phyloP scores from a whole-genome alignment of 257 asterid genomes.

The Cinchona pubescens region DNA sequence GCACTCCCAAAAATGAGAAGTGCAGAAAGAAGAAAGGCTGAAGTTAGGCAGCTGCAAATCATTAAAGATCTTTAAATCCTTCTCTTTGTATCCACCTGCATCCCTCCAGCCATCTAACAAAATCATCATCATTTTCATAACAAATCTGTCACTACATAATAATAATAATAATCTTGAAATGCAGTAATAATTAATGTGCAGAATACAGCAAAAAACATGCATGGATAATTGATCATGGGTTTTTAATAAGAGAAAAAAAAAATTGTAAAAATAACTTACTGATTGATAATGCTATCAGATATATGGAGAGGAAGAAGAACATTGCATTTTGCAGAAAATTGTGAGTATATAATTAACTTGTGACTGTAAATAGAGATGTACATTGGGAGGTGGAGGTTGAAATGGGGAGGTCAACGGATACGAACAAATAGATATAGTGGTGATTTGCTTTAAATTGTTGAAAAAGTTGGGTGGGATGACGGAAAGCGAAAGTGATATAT shows the following conservation, averaged over 20 bases:
- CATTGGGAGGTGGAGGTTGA: neutral
- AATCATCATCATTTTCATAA: slow-evolving; percentile 10
- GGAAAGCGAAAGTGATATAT: slow-evolving; percentile 13
- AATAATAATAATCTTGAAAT: neutral
- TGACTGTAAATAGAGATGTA: neutral
- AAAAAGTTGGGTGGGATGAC: slow-evolving; percentile 21
- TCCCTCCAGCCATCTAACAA: neutral
- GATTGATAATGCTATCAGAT: neutral
- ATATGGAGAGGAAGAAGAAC: neutral
- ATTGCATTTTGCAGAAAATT: neutral
- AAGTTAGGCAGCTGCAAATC: slow-evolving; percentile 37
- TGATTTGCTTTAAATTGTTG: slow-evolving; percentile 31
- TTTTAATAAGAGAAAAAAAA: too few relatives aligned
- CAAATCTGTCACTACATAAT: too few relatives aligned
- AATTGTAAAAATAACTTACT: neutral
- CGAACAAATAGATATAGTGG: slow-evolving; percentile 23
- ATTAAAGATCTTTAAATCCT: slow-evolving; percentile 31
- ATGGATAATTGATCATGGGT: too few relatives aligned
- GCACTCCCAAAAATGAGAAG: slow-evolving; percentile 42
- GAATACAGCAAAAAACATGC: too few relatives aligned
- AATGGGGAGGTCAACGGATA: slow-evolving; percentile 38
- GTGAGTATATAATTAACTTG: slow-evolving; percentile 9
- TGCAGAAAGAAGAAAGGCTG: slow-evolving; percentile 41
- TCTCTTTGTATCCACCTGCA: slow-evolving; percentile 37
- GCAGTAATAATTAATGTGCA: too few relatives aligned